Base-by-base conservation (phyloP, 2,329 filamentous ascomycete species). In the Microdochium nivale region DNA sequence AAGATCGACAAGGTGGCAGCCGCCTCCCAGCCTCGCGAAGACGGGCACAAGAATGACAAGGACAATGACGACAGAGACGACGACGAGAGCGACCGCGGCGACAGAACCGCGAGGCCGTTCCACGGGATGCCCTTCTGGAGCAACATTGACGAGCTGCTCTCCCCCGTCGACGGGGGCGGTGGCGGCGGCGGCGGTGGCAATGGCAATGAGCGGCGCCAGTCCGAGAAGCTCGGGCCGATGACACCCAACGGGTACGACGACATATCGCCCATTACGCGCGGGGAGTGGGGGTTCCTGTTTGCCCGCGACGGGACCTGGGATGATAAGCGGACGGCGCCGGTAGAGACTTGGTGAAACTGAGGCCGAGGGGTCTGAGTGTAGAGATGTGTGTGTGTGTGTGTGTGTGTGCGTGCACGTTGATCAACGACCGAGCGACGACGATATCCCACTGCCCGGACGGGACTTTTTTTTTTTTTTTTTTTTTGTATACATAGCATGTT, bases 231-330 rank as follows among this genome's bases (percentile, higher is more conserved):
- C 21, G 79, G 77, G 0, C 76, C 80, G 1, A 63, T 69, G 65
- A 84, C 81, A 52, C 81, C 80, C 1, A 81, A 83, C 55, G 74
- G 69, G 8, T 80, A 78, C 55, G 80, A 81, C 21, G 81, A 85
- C 59, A 79, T 84, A 51, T 83, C 79, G 49, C 81, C 81, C 5
- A 75, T 79, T 24, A 84, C 81, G 9, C 71, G 77, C 40, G 78
- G 78, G 4, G 81, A 84, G 64, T 85, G 81, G 81, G 78, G 79
- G 0, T 80, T 80, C 59, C 63, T 85, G 57, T 79, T 82, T 67
- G 69, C 72, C 40, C 75, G 76, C 2, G 70, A 72, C 25, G 68
- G 66, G 25, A 72, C 73, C 55, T 68, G 66, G 46, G 66, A 63
- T 33, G 70, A 25, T 5, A 30, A 66, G 16, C 71, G 70, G 58